Evolutionary conservation across 768 basidiomycete species (phyloP).

Genomic region (Collybia sordida): DNA sequence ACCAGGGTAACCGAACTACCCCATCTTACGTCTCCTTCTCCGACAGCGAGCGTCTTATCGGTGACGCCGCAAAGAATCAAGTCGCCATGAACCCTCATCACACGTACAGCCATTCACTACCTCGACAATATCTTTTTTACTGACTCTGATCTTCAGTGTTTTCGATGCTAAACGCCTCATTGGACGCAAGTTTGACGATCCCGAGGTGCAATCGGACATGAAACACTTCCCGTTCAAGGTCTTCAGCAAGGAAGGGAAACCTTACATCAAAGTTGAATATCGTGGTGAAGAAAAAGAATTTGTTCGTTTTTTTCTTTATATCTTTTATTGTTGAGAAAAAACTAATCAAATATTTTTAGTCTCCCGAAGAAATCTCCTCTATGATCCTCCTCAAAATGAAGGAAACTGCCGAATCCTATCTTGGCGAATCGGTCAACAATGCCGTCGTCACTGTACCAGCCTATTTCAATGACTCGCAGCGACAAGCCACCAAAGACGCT

Average conservation of each 20-base stretch:
- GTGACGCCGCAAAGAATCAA: conserved; percentile 99
- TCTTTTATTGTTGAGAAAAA: conserved; percentile 9
- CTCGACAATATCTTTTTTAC: conserved; percentile 1
- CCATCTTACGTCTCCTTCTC: conserved; percentile 97
- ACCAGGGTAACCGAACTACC: conserved; percentile 93
- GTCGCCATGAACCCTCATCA: conserved; percentile 98
- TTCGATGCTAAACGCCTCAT: conserved; percentile 99
- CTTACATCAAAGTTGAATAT: conserved; percentile 87
- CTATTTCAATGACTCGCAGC: conserved; percentile 99
- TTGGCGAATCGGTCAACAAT: conserved; percentile 79
- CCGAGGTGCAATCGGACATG: conserved; percentile 80
- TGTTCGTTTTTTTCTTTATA: conserved; percentile 27
- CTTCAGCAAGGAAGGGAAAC: conserved; percentile 84
- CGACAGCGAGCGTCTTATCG: conserved; percentile 94
- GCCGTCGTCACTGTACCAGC: conserved; percentile 97
- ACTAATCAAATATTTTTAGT: conserved; percentile 41
- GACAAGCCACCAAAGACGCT: conserved; percentile 98
- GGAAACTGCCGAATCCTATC: conserved; percentile 96
- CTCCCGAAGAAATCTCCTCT: conserved; percentile 96
- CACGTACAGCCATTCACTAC: conserved; percentile 46
- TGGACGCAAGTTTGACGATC: conserved; percentile 86
- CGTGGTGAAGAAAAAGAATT: conserved; percentile 94
- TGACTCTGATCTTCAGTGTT: conserved; percentile 49
- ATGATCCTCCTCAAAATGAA: conserved; percentile 99
- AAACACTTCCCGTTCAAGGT: conserved; percentile 97